Evolutionary conservation across 352 stramenopile species (phyloP), one percentile per base, ranked within the genome.

Genomic region (Blastocystis sp.): DNA sequence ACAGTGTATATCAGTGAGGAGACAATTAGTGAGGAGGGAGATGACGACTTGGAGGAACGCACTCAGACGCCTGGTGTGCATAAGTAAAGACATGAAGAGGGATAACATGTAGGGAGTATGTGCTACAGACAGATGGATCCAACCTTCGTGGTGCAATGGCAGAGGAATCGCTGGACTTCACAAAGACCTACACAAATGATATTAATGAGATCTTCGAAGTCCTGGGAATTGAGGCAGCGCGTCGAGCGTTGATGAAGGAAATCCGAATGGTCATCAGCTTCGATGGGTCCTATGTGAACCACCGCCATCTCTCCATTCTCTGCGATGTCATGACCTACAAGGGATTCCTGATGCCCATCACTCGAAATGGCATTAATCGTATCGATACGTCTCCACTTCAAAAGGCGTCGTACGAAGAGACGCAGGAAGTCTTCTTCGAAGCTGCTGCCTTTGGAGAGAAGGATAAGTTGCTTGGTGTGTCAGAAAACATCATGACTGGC

Each of bases 231-330:
- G 94, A 97, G 87, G 94, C 94, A 76, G 93, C 95, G 73, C 93
- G 94, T 77, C 93, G 94, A 34, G 93, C 94, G 47, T 87, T 97
- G 87, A 92, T 97, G 89, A 96, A 98, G 90, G 97, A 99, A 91
- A 95, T 99, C 53, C 94, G 96, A 59, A 96, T 97, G 90, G 95
- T 99, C 43, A 98, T 99, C 92, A 98, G 94, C 80, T 98, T 99
- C 91, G 97, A 99, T 94, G 96, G 96, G 91, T 96, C 96, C 20
- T 99, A 99, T 92, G 97, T 99, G 63, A 99, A 99, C 91, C 99
- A 99, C 92, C 95, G 97, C 77, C 97, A 99, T 92, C 91, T 99
- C 90, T 95, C 96, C 53, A 98, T 96, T 90, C 92, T 99, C 55
- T 96, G 97, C 47, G 97, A 99, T 92, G 96, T 98, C 18, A 99